These are phyloP conservation scores for Lactarius akahatsu DNA, from an alignment of 768 basidiomycete species.

Conservation along the genomic window DNA sequence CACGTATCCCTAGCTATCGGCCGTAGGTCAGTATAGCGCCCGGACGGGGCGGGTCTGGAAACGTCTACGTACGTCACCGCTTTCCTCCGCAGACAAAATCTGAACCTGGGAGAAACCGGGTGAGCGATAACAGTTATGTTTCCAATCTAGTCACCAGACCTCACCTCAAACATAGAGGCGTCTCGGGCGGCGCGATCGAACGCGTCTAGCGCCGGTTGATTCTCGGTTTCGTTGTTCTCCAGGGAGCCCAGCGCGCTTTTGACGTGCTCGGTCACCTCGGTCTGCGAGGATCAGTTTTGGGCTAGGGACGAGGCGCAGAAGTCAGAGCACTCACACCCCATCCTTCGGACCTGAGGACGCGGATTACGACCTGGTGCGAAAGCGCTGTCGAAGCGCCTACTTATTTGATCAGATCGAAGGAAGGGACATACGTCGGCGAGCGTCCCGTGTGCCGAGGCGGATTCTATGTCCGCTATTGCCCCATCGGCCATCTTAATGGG, in stretches of 20 bases:
- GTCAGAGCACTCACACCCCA: slow-evolving; percentile 10
- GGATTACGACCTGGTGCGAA: slow-evolving; percentile 4
- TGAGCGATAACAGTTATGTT: background rate
- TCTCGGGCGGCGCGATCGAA: slow-evolving; percentile 12
- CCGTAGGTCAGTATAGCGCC: background rate
- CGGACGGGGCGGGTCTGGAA: background rate
- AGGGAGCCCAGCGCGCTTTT: slow-evolving; percentile 13
- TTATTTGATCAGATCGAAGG: background rate
- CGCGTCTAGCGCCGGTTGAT: background rate
- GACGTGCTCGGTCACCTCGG: slow-evolving; percentile 10
- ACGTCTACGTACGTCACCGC: slow-evolving; percentile 14
- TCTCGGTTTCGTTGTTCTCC: slow-evolving; percentile 7
- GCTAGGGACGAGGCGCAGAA: background rate
- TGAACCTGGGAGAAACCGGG: slow-evolving; percentile 7
- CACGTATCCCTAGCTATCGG: slow-evolving; percentile 20
- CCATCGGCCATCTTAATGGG: slow-evolving; percentile 9
- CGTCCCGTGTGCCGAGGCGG: slow-evolving; percentile 2
- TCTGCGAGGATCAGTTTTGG: slow-evolving; percentile 2
- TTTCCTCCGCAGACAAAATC: slow-evolving; percentile 16
- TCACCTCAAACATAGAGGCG: slow-evolving; percentile 11
- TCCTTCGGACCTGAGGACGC: slow-evolving; percentile 11
- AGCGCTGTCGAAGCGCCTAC: background rate
- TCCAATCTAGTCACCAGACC: background rate
- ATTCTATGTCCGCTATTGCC: slow-evolving; percentile 8
- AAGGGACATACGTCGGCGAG: slow-evolving; percentile 16